Conservation (phyloP, 208 protist genomes). For the Acanthamoeba castellanii region DNA sequence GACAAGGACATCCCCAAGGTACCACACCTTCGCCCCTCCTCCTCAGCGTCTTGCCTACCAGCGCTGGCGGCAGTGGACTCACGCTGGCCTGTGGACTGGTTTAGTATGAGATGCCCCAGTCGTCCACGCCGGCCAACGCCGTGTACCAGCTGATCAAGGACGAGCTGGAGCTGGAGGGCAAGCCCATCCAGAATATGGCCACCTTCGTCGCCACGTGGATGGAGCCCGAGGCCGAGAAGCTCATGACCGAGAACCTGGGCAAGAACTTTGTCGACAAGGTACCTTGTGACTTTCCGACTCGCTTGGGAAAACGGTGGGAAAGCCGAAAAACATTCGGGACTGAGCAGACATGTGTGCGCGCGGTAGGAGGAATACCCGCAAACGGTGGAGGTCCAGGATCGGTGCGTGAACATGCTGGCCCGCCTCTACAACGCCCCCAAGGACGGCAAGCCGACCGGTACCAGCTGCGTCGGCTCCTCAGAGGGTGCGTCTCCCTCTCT, state of each 20-base stretch:
- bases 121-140: conserved; percentile 25
- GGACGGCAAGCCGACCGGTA: conserved; percentile 47
- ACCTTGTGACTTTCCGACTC: too few relatives aligned
- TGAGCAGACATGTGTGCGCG: neutral
- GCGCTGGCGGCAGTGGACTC: neutral
- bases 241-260: conserved; percentile 71
- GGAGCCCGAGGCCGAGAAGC: conserved; percentile 58
- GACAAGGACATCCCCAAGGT: conserved; percentile 68
- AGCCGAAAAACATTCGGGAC: neutral
- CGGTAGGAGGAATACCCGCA: conserved; percentile 76
- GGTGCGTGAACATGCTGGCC: conserved; percentile 80
- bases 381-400: conserved; percentile 75
- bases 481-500: conserved; percentile 6
- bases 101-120: conserved; percentile 49
- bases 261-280: conserved; percentile 81
- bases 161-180: conserved; percentile 73
- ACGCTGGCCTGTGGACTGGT: neutral
- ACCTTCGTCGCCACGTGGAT: conserved; percentile 74
- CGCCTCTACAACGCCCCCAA: conserved; percentile 76
- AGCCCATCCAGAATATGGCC: conserved; percentile 74
- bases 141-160: conserved; percentile 74
- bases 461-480: conserved; percentile 76
- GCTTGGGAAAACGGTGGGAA: neutral
- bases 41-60: neutral
- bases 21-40: neutral